Evolutionary conservation across 768 basidiomycete species (phyloP).

Genomic region (Gyrodon lividus): DNA sequence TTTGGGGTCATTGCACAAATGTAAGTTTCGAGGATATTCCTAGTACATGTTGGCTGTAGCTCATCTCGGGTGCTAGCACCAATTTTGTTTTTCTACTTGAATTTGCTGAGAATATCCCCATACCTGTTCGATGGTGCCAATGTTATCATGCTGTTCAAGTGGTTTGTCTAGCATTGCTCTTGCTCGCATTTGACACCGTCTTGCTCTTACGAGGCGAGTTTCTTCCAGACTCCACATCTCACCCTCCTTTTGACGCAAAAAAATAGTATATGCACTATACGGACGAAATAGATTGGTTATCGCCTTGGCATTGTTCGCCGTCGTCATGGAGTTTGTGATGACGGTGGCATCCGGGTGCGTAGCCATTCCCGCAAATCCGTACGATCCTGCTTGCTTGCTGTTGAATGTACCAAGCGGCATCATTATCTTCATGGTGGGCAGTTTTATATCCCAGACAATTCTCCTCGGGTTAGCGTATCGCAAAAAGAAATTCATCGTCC

Average conservation of each 20-base stretch:
- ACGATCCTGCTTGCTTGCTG: conserved; percentile 19
- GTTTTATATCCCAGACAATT: conserved; percentile 10
- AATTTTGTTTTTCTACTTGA: conserved; percentile 5
- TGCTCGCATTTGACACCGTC: conserved; percentile 18
- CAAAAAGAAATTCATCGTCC: conserved; percentile 3
- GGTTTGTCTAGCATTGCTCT: conserved; percentile 3
- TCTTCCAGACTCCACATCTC: background rate
- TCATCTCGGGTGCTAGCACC: conserved; percentile 1
- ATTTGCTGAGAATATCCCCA: background rate
- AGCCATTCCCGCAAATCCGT: conserved; percentile 5
- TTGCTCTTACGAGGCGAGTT: conserved; percentile 24
- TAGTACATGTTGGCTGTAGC: background rate
- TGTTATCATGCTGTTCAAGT: conserved; percentile 16
- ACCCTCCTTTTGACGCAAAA: background rate
- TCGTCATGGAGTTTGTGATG: conserved; percentile 13
- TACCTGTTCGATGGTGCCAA: conserved; percentile 9
- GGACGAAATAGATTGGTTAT: background rate
- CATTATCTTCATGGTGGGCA: conserved; percentile 8
- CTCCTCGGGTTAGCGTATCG: conserved; percentile 21
- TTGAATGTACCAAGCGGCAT: background rate
- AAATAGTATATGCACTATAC: conserved; percentile 21
- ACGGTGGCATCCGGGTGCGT: background rate
- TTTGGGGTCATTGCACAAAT: conserved; percentile 14
- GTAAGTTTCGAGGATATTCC: conserved; percentile 4
- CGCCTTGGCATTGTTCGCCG: background rate